Evolutionary conservation across 2,329 filamentous ascomycete species (phyloP).

Genomic region (Fusarium euwallaceae): DNA sequence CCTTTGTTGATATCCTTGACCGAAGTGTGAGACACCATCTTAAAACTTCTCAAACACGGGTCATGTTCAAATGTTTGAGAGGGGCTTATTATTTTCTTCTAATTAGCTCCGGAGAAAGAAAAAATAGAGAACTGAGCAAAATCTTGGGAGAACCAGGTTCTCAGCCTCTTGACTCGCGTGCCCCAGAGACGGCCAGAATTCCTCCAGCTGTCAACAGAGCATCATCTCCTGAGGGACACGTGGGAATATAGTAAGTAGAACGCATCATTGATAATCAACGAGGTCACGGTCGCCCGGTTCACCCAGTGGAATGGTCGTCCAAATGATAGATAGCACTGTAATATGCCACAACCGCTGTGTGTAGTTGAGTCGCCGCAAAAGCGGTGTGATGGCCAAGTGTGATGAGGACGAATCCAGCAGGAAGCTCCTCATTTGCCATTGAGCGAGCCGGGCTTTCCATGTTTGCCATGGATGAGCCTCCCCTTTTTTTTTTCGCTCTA

Average conservation of each 20-base stretch:
- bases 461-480: slow-evolving; percentile 9
- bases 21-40: slow-evolving; percentile 15
- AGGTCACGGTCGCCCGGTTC: slow-evolving; percentile 8
- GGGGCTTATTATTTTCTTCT: not conserved
- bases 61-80: not conserved
- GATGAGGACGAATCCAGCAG: not conserved
- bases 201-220: not conserved
- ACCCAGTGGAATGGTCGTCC: not conserved
- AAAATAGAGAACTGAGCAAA: not conserved
- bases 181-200: not conserved
- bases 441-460: slow-evolving; percentile 1
- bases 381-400: slow-evolving; percentile 32
- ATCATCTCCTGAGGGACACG: slow-evolving; percentile 9
- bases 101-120: not conserved
- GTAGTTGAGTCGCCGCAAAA: slow-evolving; percentile 1
- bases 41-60: slow-evolving; percentile 4
- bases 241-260: not conserved
- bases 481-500: not conserved
- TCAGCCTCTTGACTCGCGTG: not conserved
- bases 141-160: not conserved
- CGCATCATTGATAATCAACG: not conserved
- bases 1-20: slow-evolving; percentile 18
- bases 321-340: not conserved
- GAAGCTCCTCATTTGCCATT: slow-evolving; percentile 14
- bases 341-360: not conserved